These are phyloP conservation scores for Chernovozyma aurita DNA, from an alignment of 1,139 yeast genomes.

Conservation along the genomic window DNA sequence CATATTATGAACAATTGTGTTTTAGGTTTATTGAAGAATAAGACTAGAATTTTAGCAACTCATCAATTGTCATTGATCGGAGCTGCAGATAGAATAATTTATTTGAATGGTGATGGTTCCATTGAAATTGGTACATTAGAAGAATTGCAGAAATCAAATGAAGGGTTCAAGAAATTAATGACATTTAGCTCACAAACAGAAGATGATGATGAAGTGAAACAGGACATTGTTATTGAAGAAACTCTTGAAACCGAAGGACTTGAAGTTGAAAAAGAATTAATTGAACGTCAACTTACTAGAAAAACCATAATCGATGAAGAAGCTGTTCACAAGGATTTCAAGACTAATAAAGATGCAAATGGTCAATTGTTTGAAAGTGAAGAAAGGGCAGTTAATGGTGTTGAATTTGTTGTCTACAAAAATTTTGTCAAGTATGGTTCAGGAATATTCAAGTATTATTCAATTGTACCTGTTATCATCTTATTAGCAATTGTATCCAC, in stretches of 20 bases:
- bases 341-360: conserved; percentile 12
- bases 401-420: conserved; percentile 19
- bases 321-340: conserved; percentile 10
- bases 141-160: conserved; percentile 29
- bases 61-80: conserved; percentile 43
- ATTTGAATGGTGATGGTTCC: conserved; percentile 37
- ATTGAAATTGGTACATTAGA: conserved; percentile 32
- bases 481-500: conserved; percentile 48
- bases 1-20: conserved; percentile 40
- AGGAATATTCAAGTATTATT: conserved; percentile 32
- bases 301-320: conserved; percentile 18
- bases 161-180: conserved; percentile 27
- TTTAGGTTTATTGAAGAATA: conserved; percentile 27
- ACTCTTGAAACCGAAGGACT: conserved; percentile 8
- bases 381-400: conserved; percentile 36
- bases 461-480: conserved; percentile 19
- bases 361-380: conserved; percentile 27
- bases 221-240: neutral
- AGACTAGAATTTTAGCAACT: conserved; percentile 44
- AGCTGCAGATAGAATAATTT: conserved; percentile 36
- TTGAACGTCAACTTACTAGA: conserved; percentile 16
- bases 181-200: conserved; percentile 23
- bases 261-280: conserved; percentile 14
- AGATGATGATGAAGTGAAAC: conserved; percentile 11
- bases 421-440: conserved; percentile 56